Conservation (phyloP, 1,284 basidiomycete genomes). For the Heterobasidion parviporum region DNA sequence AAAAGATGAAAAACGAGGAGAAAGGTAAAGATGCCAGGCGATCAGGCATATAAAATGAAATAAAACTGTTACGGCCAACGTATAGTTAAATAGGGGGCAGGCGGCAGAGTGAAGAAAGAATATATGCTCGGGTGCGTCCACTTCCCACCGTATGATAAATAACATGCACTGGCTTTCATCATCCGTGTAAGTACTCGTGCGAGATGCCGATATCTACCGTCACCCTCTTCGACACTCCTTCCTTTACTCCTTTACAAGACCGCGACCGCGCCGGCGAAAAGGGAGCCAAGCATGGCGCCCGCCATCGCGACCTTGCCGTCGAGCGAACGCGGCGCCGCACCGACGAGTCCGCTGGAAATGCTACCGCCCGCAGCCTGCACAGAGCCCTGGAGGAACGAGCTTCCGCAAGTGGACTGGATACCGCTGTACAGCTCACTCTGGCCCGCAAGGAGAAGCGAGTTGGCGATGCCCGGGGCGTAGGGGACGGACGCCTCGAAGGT, state of each 20-base stretch:
- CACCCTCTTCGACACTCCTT: background rate
- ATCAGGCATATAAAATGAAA: background rate
- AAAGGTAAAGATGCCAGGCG: too few relatives aligned
- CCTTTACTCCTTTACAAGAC: conserved; percentile 8
- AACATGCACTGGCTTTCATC: too few relatives aligned
- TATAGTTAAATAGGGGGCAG: background rate
- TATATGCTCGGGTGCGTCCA: background rate
- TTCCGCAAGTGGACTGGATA: conserved; percentile 51
- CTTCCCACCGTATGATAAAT: background rate
- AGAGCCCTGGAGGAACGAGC: conserved; percentile 52
- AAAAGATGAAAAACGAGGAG: background rate
- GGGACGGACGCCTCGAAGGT: conserved; percentile 60
- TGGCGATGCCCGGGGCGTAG: conserved; percentile 66
- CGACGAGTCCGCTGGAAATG: conserved; percentile 30
- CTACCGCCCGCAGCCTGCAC: conserved; percentile 60
- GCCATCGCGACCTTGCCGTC: conserved; percentile 10
- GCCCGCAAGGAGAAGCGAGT: conserved; percentile 56
- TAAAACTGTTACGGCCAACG: background rate
- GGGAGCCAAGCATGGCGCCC: conserved; percentile 9
- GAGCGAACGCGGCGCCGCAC: conserved; percentile 15
- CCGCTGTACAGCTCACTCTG: conserved; percentile 61
- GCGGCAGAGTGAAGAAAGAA: background rate
- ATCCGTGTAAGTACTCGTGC: too few relatives aligned
- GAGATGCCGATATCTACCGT: too few relatives aligned
- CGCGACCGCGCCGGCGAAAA: conserved; percentile 11